Conservation (phyloP, 2,329 filamentous ascomycete genomes). For the Ceratocystis cubensis region DNA sequence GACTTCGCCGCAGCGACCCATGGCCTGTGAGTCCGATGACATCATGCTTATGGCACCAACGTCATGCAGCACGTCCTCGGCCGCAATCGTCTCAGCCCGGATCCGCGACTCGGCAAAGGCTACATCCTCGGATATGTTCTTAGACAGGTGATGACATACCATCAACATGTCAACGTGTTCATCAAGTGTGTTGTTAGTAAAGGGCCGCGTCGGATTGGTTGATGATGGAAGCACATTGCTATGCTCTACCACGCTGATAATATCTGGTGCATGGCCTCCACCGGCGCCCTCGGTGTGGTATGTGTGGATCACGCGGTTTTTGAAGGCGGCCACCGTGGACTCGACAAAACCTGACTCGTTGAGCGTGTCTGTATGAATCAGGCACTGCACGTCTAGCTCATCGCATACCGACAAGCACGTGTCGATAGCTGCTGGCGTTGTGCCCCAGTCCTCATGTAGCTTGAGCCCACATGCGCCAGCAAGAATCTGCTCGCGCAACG, state of each 20-base stretch:
- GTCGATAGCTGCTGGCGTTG: constrained; percentile 83
- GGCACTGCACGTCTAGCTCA: constrained; percentile 79
- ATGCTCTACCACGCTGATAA: constrained; percentile 85
- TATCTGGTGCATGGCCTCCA: constrained; percentile 88
- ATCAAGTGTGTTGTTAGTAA: constrained; percentile 81
- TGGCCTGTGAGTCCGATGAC: constrained; percentile 88
- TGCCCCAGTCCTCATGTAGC: constrained; percentile 92
- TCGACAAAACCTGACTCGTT: constrained; percentile 98
- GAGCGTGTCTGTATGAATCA: constrained; percentile 91
- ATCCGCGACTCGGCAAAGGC: constrained; percentile 92
- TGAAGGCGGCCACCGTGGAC: constrained; percentile 74
- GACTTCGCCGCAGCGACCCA: constrained; percentile 92
- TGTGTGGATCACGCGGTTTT: constrained; percentile 78
- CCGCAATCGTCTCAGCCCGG: constrained; percentile 88
- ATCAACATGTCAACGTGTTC: constrained; percentile 98
- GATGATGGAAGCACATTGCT: constrained; percentile 78
- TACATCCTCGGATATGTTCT: constrained; percentile 88
- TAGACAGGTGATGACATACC: constrained; percentile 90
- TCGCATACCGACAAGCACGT: constrained; percentile 76
- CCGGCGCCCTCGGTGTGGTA: constrained; percentile 96
- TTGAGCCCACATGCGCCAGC: constrained; percentile 87
- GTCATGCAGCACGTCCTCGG: constrained; percentile 91
- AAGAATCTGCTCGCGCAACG: constrained; percentile 64
- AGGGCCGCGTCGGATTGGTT: constrained; percentile 86
- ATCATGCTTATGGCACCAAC: constrained; percentile 96